phyloP scores from a whole-genome alignment of 2,329 filamentous ascomycete species.

The Cytospora mali region DNA sequence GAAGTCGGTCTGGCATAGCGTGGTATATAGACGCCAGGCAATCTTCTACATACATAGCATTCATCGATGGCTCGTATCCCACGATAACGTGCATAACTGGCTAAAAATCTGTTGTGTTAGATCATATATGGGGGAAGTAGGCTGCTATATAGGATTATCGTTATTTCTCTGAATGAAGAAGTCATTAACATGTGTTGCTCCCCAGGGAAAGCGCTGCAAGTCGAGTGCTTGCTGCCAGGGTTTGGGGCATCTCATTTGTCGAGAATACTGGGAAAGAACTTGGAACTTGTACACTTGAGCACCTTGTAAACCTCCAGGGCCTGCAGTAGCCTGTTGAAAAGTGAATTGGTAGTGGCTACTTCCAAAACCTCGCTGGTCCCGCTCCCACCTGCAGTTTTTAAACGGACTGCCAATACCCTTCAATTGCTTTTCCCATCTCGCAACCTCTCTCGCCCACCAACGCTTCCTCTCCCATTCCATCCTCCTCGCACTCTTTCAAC shows the following conservation, averaged over 20 bases:
- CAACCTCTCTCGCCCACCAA: slow-evolving; percentile 10
- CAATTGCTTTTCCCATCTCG: slow-evolving; percentile 8
- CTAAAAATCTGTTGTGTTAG: neutral
- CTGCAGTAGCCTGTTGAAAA: slow-evolving; percentile 7
- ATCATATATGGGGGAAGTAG: neutral
- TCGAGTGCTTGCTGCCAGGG: neutral
- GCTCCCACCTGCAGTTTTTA: slow-evolving; percentile 18
- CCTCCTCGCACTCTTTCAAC: neutral
- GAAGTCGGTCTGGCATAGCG: neutral
- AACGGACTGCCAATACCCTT: slow-evolving; percentile 1
- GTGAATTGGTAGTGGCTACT: slow-evolving; percentile 4
- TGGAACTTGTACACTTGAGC: neutral
- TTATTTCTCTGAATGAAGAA: neutral
- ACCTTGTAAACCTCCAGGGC: neutral
- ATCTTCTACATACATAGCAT: neutral
- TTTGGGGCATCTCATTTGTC: neutral
- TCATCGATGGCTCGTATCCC: neutral
- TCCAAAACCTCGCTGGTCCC: slow-evolving; percentile 14
- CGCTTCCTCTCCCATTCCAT: slow-evolving; percentile 22
- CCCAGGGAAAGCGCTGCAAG: slow-evolving; percentile 11
- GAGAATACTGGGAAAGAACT: slow-evolving; percentile 10
- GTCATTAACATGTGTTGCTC: neutral
- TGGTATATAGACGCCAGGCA: too few relatives aligned
- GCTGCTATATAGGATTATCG: neutral
- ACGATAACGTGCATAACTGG: neutral